Evolutionary conservation across 345 rosid genomes (phyloP).

Genomic region (Odontarrhena argentea): DNA sequence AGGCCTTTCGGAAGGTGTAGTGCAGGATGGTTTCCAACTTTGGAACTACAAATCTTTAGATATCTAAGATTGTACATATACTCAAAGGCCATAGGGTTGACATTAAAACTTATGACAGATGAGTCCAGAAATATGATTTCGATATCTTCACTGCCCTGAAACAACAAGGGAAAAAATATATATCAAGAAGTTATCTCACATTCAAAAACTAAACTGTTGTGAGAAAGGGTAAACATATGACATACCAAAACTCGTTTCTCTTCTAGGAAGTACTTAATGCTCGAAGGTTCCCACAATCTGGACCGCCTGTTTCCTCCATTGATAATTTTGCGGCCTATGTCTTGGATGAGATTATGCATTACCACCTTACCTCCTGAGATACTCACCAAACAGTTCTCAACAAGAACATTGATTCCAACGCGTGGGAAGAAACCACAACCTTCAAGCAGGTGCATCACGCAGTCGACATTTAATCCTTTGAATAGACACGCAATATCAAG

Average conservation of each 20-base stretch:
- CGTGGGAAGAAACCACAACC: constrained; percentile 32
- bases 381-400: constrained; percentile 31
- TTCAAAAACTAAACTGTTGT: neutral
- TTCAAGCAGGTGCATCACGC: constrained; percentile 6
- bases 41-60: neutral
- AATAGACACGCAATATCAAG: constrained; percentile 11
- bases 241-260: neutral
- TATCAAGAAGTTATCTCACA: neutral
- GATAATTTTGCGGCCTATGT: constrained; percentile 20
- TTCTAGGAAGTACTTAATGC: constrained; percentile 13
- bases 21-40: too few relatives aligned
- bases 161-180: neutral
- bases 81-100: neutral
- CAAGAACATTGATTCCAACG: constrained; percentile 30
- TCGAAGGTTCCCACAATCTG: constrained; percentile 25
- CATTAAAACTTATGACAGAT: neutral
- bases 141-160: constrained; percentile 27
- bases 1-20: neutral
- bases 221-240: neutral
- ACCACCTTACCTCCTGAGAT: neutral
- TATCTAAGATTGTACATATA: constrained; percentile 15
- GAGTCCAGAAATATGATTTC: constrained; percentile 16
- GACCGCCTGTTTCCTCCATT: constrained; percentile 1
- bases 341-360: constrained; percentile 33
- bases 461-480: constrained; percentile 6